Conservation (phyloP, 2,329 filamentous ascomycete species). For the Colletotrichum theobromicola region DNA sequence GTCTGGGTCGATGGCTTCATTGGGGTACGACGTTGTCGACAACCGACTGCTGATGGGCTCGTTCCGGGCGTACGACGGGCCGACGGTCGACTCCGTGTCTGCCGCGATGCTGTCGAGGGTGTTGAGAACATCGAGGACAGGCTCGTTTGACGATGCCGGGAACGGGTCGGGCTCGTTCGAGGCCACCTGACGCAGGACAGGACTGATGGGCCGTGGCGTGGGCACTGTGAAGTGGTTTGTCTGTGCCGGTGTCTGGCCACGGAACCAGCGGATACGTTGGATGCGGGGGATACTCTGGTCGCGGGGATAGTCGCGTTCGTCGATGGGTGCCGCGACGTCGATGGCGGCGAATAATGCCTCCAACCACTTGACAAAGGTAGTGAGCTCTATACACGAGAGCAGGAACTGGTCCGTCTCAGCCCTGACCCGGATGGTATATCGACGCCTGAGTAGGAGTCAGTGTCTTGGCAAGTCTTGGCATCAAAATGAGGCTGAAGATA, state of each 20-base stretch:
- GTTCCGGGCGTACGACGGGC: conserved; percentile 20
- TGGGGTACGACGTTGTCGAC: conserved; percentile 50
- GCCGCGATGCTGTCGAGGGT: neutral
- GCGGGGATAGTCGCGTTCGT: conserved; percentile 69
- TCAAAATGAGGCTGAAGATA: conserved; percentile 4
- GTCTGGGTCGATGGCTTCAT: conserved; percentile 49
- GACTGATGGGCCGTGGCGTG: conserved; percentile 15
- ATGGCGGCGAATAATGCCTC: conserved; percentile 75
- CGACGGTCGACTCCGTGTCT: neutral
- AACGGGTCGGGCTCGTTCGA: conserved; percentile 3
- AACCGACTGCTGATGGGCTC: conserved; percentile 38
- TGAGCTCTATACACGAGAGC: conserved; percentile 68
- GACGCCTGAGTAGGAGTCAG: conserved; percentile 44
- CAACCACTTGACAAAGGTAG: conserved; percentile 72
- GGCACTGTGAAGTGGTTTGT: conserved; percentile 24
- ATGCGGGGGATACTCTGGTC: conserved; percentile 67
- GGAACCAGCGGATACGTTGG: conserved; percentile 57
- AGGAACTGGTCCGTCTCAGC: conserved; percentile 78
- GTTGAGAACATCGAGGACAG: conserved; percentile 4
- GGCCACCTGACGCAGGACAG: neutral
- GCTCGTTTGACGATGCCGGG: conserved; percentile 9
- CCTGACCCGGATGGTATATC: conserved; percentile 73
- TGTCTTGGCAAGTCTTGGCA: conserved; percentile 20
- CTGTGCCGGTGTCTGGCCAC: conserved; percentile 38
- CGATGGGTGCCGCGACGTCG: conserved; percentile 72